Evolutionary conservation across 495 filamentous ascomycete species (phyloP), one percentile per base, ranked within the genome.

Genomic region (Saxophila tyrrhenica): DNA sequence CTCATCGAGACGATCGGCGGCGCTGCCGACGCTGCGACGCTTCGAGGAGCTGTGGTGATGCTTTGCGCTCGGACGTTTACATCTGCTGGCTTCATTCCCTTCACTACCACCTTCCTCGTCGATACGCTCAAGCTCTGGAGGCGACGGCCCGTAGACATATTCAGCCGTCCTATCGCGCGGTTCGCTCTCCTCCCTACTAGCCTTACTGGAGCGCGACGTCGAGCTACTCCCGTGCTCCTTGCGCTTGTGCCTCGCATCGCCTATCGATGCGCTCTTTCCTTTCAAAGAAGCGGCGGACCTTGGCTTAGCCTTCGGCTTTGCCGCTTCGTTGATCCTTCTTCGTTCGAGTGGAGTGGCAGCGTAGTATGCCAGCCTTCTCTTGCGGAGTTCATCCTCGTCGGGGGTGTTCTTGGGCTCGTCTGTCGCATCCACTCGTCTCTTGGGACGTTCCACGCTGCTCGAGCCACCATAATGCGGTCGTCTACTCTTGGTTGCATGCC

Each of bases 301-400:
- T 17, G 41, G 17, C 19, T 21, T 44, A 17, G 41, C 41, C 19
- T 17, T 44, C 41, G n/a, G 7, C n/a, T 5, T 24, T 17, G 45
- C 15, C 10, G 20, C 38, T 21, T n/a, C 47, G 10, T 10, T 38
- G n/a, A 21, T 47, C 22, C 32, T 3, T 23, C 9, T 21, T 16
- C 21, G 10, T 43, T 25, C 22, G 54, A 7, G 10, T 1, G 20
- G 43, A 0, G n/a, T 11, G 11, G 39, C 44, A 55, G 2, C 51
- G 49, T 55, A 55, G 25, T 55, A 54, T 35, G 41, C 51, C 25
- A 48, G 10, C 19, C 32, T 38, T 2, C 24, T 15, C 35, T 29
- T 45, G 11, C 58, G 54, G 2, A 61, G 13, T 25, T 61, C 54
- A 15, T 50, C 54, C 2, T 50, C 25, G 47, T 61, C 58, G 13